phyloP scores from a whole-genome alignment of 306 rosid species.

The Rosa multiflora region DNA sequence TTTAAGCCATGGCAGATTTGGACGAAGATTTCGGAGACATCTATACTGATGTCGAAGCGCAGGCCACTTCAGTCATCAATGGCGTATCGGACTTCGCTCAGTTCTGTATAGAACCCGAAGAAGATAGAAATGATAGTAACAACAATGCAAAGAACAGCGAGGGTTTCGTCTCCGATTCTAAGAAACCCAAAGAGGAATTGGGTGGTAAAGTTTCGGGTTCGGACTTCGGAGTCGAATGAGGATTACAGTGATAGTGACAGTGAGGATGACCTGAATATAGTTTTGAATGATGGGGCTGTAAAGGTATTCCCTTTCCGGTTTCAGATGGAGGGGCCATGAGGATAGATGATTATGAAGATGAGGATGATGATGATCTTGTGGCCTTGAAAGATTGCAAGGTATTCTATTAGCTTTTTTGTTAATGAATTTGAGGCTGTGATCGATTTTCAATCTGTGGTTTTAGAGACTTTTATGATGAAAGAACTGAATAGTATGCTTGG shows the following conservation, averaged over 20 bases:
- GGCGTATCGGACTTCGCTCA: constrained; percentile 17
- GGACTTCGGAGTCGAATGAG: constrained; percentile 23
- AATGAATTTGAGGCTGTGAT: too few relatives aligned
- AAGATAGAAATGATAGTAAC: not conserved
- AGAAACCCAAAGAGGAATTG: constrained; percentile 14
- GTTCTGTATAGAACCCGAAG: constrained; percentile 19
- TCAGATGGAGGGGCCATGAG: constrained; percentile 10
- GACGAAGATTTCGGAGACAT: constrained; percentile 65
- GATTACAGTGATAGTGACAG: constrained; percentile 45
- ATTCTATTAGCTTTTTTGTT: not conserved
- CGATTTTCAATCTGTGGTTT: constrained; percentile 2
- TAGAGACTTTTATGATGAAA: not conserved
- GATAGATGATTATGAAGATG: constrained; percentile 22
- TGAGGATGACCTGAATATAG: constrained; percentile 60
- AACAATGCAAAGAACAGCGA: not conserved
- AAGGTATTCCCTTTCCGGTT: constrained; percentile 14
- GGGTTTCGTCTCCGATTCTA: constrained; percentile 14
- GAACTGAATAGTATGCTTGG: not conserved
- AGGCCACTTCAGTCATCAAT: too few relatives aligned
- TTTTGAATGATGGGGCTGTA: constrained; percentile 56
- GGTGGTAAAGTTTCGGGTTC: constrained; percentile 11
- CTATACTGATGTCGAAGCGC: too few relatives aligned
- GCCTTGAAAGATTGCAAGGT: constrained; percentile 28
- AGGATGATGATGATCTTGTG: constrained; percentile 15
- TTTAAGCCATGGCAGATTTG: constrained; percentile 32